phyloP scores from a whole-genome alignment of 1,139 yeast species.

The Yamadazyma dushanensis region DNA sequence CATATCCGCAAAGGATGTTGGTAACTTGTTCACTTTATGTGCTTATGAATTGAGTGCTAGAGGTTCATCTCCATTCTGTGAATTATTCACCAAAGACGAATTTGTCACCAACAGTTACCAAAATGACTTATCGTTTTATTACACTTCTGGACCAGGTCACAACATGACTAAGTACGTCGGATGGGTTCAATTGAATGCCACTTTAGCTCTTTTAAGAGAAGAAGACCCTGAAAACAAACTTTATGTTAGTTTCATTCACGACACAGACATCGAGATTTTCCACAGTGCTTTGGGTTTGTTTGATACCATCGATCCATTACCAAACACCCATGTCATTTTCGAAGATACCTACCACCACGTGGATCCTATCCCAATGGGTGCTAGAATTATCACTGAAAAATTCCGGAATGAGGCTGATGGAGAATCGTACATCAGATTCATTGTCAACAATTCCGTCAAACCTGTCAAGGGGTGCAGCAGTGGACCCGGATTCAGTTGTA shows the following conservation, averaged over 20 bases:
- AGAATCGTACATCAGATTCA: slow-evolving; percentile 44
- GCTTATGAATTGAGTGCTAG: slow-evolving; percentile 54
- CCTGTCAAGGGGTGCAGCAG: slow-evolving; percentile 50
- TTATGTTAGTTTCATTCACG: slow-evolving; percentile 56
- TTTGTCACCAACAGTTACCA: slow-evolving; percentile 44
- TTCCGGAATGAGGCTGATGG: slow-evolving; percentile 32
- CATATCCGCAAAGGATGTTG: slow-evolving; percentile 40
- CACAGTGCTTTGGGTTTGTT: slow-evolving; percentile 54
- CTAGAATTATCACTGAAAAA: slow-evolving; percentile 50
- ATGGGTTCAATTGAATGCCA: slow-evolving; percentile 32
- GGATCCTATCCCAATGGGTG: slow-evolving; percentile 58
- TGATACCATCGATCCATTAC: slow-evolving; percentile 29
- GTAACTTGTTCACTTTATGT: slow-evolving; percentile 43
- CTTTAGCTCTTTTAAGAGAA: slow-evolving; percentile 28
- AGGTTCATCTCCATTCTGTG: slow-evolving; percentile 51
- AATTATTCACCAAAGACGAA: slow-evolving; percentile 52
- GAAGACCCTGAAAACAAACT: slow-evolving; percentile 30
- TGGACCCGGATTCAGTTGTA: slow-evolving; percentile 63
- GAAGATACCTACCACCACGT: slow-evolving; percentile 45
- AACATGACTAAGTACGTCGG: slow-evolving; percentile 28
- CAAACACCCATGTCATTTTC: slow-evolving; percentile 33
- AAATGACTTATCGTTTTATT: slow-evolving; percentile 46
- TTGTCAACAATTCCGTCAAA: slow-evolving; percentile 57
- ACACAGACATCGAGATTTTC: slow-evolving; percentile 51
- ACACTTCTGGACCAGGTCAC: slow-evolving; percentile 53